Base-by-base conservation (phyloP, 495 filamentous ascomycete species). In the Daldinia bambusicola region DNA sequence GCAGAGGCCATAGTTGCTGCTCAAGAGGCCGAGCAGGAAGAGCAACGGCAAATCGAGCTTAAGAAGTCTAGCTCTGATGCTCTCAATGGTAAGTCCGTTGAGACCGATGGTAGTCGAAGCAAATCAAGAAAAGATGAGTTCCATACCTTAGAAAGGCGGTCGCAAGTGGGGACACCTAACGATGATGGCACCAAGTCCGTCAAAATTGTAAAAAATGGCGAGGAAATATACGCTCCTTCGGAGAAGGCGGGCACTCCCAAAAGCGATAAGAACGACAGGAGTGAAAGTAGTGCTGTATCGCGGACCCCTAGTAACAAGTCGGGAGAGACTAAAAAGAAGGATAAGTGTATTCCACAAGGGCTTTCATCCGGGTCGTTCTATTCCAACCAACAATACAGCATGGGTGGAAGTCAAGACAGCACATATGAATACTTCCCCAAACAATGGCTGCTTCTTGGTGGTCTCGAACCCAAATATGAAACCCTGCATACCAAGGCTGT, bases 341-440 rank as follows among this genome's bases (percentile, higher is more conserved):
- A 77, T 66, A 84, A 87, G 10, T 91, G 89, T 75, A 78, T 81
- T 7, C 79, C 84, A 6, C 88, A 90, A 69, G 83, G 82, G 2
- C 72, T 91, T 18, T 78, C 77, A 18, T 67, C 80, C 1, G 71
- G 73, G 13, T 76, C 78, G 6, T 81, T 71, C 63, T 78, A 80
- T 6, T 18, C 36, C 6, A 50, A 55, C 4, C 77, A 82, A 14
- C 75, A 79, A 36, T 84, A 82, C 63, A 81, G 81, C 63, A 85
- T 98, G 77, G 96, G 93, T 50, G 93, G 90, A 61, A 88, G 89
- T 78, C 90, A 94, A 61, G 95, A 98, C 77, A 97, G 93, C 14
- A 89, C 92, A 1, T 98, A 98, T 77, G 95, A 99, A 77, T 99
- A 99, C 77, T 85, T 99, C 57, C 91, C 96, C 26, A 99, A 99